phyloP scores from a whole-genome alignment of 2,329 filamentous ascomycete genomes.

The Piedraia hortae region DNA sequence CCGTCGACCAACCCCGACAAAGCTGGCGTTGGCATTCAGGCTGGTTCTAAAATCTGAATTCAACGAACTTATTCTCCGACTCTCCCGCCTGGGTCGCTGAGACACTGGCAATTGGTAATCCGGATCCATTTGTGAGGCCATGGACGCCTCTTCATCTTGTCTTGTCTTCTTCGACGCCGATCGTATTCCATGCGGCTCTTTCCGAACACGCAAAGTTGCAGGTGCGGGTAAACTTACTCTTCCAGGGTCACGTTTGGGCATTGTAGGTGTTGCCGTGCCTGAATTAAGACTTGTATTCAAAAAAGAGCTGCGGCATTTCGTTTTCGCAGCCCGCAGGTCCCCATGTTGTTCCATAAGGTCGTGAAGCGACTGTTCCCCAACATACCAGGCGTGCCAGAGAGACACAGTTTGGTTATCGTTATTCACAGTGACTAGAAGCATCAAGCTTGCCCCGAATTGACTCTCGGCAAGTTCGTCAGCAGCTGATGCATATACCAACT shows the following conservation, averaged over 20 bases:
- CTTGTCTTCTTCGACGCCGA: constrained; percentile 7
- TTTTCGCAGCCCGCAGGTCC: constrained; percentile 15
- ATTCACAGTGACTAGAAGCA: constrained; percentile 60
- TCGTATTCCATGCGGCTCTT: constrained; percentile 2
- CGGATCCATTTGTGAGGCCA: constrained; percentile 23
- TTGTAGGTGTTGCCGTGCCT: constrained; percentile 46
- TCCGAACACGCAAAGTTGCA: constrained; percentile 11
- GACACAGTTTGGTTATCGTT: constrained; percentile 49
- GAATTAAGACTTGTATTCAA: constrained; percentile 25
- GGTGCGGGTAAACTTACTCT: constrained; percentile 49
- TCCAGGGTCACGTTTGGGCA: constrained; percentile 30
- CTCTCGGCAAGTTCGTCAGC: constrained; percentile 23
- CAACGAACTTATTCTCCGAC: constrained; percentile 71
- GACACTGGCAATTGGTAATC: constrained; percentile 18
- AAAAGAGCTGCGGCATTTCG: constrained; percentile 37
- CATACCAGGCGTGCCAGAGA: constrained; percentile 59
- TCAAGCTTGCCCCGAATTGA: constrained; percentile 19
- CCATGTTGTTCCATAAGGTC: constrained; percentile 15
- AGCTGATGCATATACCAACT: constrained; percentile 58
- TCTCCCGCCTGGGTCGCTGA: constrained; percentile 25
- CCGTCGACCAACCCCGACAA: constrained; percentile 28
- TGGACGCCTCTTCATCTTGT: constrained; percentile 18
- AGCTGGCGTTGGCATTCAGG: constrained; percentile 15
- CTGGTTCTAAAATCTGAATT: constrained; percentile 27
- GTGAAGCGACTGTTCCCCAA: constrained; percentile 33